Evolutionary conservation across 345 rosid genomes (phyloP).

Genomic region (Syzygium grande): DNA sequence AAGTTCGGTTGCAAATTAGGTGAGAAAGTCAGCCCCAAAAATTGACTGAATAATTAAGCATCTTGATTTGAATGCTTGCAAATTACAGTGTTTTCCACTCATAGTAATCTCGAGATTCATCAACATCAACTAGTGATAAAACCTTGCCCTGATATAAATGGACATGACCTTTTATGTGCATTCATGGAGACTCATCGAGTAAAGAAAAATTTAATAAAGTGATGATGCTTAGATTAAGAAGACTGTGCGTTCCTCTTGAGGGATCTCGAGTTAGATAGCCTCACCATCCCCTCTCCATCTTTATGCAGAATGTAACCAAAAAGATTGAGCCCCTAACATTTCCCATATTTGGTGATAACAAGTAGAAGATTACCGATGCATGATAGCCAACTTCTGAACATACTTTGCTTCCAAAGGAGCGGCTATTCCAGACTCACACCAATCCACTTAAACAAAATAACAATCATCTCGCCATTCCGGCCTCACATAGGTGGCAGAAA

Average conservation of each 20-base stretch:
- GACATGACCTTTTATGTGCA: neutral
- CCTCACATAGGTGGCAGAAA: neutral
- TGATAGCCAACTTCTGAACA: constrained; percentile 18
- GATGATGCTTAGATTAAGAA: no score
- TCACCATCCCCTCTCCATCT: no score
- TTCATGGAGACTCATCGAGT: neutral
- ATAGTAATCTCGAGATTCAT: neutral
- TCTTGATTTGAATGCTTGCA: neutral
- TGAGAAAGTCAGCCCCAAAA: neutral
- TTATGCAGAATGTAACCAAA: no score
- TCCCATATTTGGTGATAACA: no score
- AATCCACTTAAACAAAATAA: neutral
- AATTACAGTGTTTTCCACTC: neutral
- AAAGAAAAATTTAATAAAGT: no score
- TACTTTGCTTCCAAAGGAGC: constrained; percentile 13
- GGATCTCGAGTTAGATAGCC: no score
- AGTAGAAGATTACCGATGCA: neutral
- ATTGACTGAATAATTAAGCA: no score
- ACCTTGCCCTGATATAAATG: neutral
- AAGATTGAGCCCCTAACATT: neutral
- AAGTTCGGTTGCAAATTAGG: neutral
- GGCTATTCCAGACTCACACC: neutral
- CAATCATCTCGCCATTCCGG: neutral
- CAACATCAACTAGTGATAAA: neutral
- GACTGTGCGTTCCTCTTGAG: no score